These are phyloP conservation scores for Globisporangium acanthophoron DNA, from an alignment of 352 stramenopile species.

Conservation along the genomic window DNA sequence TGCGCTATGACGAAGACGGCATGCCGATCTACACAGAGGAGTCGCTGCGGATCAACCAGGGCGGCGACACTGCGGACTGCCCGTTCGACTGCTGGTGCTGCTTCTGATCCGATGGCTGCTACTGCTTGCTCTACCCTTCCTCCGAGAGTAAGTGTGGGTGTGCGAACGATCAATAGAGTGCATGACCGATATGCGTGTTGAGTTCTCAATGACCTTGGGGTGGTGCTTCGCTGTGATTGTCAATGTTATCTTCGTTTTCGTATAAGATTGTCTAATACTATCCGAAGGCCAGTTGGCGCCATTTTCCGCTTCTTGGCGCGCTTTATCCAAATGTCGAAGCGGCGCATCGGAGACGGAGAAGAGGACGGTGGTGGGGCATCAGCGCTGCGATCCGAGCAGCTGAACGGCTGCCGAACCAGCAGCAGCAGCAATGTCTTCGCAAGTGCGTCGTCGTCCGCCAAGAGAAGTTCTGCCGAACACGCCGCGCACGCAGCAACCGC, in stretches of 20 bases:
- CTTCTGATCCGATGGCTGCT: constrained; percentile 33
- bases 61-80: constrained; percentile 79
- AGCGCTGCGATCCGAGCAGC: not conserved
- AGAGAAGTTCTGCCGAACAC: not conserved
- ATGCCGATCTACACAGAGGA: constrained; percentile 86
- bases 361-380: not conserved
- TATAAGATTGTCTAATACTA: not conserved
- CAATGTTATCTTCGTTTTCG: not conserved
- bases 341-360: not conserved
- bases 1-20: constrained; percentile 83
- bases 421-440: not conserved
- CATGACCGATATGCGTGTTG: not conserved
- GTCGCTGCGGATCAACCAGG: constrained; percentile 76
- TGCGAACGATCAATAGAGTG: not conserved
- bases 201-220: not conserved
- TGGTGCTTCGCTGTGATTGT: not conserved
- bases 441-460: not conserved
- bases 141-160: not conserved
- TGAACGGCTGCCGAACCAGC: not conserved
- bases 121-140: no score
- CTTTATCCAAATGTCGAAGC: not conserved
- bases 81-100: constrained; percentile 91
- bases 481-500: not conserved
- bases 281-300: not conserved
- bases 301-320: not conserved